Conservation (phyloP, 176 grass and related monocot genomes). For the Cymbopogon citratus region DNA sequence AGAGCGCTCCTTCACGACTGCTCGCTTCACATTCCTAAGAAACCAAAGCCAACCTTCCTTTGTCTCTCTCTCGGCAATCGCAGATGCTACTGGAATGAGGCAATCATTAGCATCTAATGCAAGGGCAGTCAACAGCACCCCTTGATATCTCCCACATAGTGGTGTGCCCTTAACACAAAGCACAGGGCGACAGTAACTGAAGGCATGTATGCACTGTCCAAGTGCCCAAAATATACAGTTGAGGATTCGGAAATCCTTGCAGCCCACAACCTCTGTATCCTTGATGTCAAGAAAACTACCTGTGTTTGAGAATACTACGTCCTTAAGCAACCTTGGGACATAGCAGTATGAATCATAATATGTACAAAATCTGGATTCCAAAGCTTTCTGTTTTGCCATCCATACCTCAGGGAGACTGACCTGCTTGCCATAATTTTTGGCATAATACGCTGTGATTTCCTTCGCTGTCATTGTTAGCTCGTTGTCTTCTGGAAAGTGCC, state of each 20-base stretch:
- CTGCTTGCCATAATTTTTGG: background rate
- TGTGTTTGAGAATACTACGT: background rate
- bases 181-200: conserved; percentile 15
- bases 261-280: conserved; percentile 23
- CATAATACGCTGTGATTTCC: background rate
- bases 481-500: background rate
- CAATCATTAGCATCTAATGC: background rate
- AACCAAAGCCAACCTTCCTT: background rate
- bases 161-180: conserved; percentile 24
- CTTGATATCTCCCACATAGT: conserved; percentile 31
- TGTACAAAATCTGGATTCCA: background rate
- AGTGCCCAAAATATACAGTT: conserved; percentile 23
- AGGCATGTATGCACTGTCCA: background rate
- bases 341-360: conserved; percentile 28
- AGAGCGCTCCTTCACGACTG: background rate
- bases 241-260: conserved; percentile 6
- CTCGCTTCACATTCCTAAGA: background rate
- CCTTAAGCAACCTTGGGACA: background rate
- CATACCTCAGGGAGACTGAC: background rate
- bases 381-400: background rate
- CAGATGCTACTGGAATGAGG: background rate
- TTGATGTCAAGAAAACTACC: conserved; percentile 2
- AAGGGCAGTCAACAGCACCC: background rate
- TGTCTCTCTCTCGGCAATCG: background rate
- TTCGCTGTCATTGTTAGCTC: background rate